phyloP scores from a whole-genome alignment of 192 early-diverging fungal species.

The Glomus cerebriforme region DNA sequence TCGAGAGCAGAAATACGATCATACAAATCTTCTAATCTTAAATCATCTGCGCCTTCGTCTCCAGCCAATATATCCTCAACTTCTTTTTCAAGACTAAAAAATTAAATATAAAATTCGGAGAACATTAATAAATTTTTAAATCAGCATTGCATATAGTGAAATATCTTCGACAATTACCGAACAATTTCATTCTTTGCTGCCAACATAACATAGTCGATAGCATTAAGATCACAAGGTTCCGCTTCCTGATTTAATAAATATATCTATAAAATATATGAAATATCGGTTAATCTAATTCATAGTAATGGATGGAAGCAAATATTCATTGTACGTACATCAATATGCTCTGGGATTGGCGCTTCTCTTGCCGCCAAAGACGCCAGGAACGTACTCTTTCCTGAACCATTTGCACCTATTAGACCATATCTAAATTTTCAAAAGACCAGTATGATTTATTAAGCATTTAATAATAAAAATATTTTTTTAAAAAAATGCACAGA shows the following conservation, averaged over 20 bases:
- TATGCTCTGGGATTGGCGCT: conserved; percentile 92
- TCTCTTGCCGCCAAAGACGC: conserved; percentile 91
- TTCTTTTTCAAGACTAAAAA: conserved; percentile 71
- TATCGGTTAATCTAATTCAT: background rate
- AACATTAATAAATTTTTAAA: background rate
- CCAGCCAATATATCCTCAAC: conserved; percentile 88
- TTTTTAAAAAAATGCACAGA: background rate
- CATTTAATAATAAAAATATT: background rate
- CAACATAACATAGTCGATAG: conserved; percentile 88
- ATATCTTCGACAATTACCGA: conserved; percentile 42
- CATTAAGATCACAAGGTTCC: conserved; percentile 89
- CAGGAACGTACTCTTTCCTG: conserved; percentile 94
- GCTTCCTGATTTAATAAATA: conserved; percentile 96
- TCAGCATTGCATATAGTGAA: background rate
- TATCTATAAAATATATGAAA: conserved; percentile 52
- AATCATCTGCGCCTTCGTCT: conserved; percentile 81
- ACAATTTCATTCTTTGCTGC: conserved; percentile 87
- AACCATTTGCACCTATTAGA: conserved; percentile 93
- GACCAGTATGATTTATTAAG: too few species aligned
- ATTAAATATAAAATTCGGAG: background rate
- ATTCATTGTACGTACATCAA: conserved; percentile 67
- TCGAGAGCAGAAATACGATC: conserved; percentile 96
- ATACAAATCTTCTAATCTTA: conserved; percentile 89
- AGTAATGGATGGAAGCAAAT: background rate
- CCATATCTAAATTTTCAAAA: conserved; percentile 60